Evolutionary conservation across 495 filamentous ascomycete species (phyloP).

Genomic region (Lophium mytilinum): DNA sequence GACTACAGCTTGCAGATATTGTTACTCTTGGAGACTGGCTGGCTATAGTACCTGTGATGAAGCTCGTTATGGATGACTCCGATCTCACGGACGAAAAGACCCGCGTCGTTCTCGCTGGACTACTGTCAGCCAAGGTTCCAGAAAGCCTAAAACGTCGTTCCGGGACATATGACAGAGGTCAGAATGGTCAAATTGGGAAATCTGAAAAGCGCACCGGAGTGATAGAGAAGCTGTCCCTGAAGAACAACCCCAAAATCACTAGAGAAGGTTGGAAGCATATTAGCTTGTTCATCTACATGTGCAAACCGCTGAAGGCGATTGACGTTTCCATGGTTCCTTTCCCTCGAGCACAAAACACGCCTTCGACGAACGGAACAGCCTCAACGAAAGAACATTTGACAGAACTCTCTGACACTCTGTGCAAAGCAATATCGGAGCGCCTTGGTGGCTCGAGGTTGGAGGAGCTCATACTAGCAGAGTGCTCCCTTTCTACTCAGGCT

Average conservation of each 20-base stretch:
- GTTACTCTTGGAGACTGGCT: conserved; percentile 87
- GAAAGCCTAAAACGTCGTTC: conserved; percentile 10
- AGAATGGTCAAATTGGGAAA: conserved; percentile 41
- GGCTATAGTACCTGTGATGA: conserved; percentile 82
- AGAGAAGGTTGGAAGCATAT: conserved; percentile 88
- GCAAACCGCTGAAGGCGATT: conserved; percentile 72
- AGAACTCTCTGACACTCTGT: conserved; percentile 54
- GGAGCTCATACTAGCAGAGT: conserved; percentile 75
- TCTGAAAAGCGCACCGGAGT: conserved; percentile 52
- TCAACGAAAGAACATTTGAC: neutral
- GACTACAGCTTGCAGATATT: conserved; percentile 72
- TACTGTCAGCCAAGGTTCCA: conserved; percentile 65
- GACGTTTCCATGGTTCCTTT: conserved; percentile 84
- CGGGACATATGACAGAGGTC: conserved; percentile 28
- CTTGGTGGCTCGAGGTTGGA: conserved; percentile 69
- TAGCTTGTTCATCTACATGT: conserved; percentile 81
- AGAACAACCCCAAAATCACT: conserved; percentile 77
- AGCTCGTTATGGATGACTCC: conserved; percentile 77
- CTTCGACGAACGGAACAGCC: conserved; percentile 7
- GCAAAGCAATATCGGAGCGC: conserved; percentile 66
- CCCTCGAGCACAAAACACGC: conserved; percentile 40
- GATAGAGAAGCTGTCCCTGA: conserved; percentile 81
- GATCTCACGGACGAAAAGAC: conserved; percentile 78
- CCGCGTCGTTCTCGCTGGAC: conserved; percentile 73
- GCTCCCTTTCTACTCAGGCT: conserved; percentile 59